A percentile compares a stretch with the other conserved stretches of the same genome.
These are phyloP conservation scores for Aspergillus fijiensis DNA, from an alignment of 2,329 filamentous ascomycete species.

Conservation along the genomic window DNA sequence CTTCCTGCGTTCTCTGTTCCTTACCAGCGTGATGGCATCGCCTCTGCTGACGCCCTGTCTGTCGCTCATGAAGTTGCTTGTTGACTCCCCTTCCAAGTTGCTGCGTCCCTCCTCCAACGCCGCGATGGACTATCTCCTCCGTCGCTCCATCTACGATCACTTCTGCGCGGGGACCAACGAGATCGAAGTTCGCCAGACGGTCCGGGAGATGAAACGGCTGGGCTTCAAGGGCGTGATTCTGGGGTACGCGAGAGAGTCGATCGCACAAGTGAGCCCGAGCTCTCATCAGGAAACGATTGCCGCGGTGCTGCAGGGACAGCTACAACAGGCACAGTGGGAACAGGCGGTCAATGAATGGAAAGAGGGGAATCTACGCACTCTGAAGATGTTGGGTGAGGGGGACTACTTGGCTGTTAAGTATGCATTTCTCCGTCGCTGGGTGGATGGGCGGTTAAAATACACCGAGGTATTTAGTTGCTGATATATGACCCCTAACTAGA, in stretches of 20 bases:
- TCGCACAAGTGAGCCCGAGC: constrained; percentile 18
- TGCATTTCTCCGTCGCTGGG: not conserved
- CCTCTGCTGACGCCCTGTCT: constrained; percentile 17
- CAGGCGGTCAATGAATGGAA: constrained; percentile 47
- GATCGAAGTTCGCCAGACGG: constrained; percentile 39
- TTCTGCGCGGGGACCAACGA: constrained; percentile 50
- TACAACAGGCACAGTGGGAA: constrained; percentile 7
- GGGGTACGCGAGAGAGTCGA: constrained; percentile 48
- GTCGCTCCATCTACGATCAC: constrained; percentile 47
- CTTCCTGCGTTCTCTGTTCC: constrained; percentile 18
- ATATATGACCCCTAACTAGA: constrained; percentile 23
- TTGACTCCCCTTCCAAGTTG: constrained; percentile 38
- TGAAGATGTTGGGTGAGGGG: constrained; percentile 45
- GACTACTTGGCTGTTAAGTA: constrained; percentile 49
- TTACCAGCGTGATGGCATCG: constrained; percentile 21
- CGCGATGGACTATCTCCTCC: constrained; percentile 38
- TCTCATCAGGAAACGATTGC: not conserved
- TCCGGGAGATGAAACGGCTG: constrained; percentile 40
- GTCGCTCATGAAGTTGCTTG: constrained; percentile 33
- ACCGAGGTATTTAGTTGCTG: not conserved
- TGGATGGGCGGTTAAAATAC: not conserved
- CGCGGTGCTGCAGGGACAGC: not conserved
- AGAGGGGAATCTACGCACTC: constrained; percentile 47
- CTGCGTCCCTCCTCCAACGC: constrained; percentile 45
- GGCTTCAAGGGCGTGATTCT: constrained; percentile 52